Evolutionary conservation across 2,329 filamentous ascomycete genomes (phyloP).

Genomic region (Fusarium guadeloupense): DNA sequence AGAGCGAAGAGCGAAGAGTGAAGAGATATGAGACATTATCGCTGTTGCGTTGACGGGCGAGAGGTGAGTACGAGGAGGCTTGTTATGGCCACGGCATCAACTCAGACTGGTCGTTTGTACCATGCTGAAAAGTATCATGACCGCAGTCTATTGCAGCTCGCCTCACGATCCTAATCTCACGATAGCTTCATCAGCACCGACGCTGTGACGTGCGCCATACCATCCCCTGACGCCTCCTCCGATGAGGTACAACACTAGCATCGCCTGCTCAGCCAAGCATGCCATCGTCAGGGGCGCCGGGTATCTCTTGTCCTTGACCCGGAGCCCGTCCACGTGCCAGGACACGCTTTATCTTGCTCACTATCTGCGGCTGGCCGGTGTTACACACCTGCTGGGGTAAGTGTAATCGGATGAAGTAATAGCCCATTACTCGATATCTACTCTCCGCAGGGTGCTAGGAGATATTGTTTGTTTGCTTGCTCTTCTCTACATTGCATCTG

Average conservation of each 20-base stretch:
- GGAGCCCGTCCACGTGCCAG: constrained; percentile 12
- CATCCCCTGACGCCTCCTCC: not conserved
- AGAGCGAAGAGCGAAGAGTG: constrained; percentile 14
- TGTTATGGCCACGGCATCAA: not conserved
- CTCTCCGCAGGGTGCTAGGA: constrained; percentile 5
- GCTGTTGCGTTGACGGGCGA: not conserved
- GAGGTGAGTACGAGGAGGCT: not conserved
- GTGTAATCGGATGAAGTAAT: constrained; percentile 4
- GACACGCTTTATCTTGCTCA: constrained; percentile 9
- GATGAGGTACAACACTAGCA: not conserved
- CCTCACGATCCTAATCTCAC: not conserved
- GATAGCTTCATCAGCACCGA: constrained; percentile 21
- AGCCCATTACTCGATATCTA: constrained; percentile 13
- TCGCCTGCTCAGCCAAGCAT: constrained; percentile 9
- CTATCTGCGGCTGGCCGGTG: constrained; percentile 8
- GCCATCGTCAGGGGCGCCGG: not conserved
- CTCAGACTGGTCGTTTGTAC: not conserved
- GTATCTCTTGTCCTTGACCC: not conserved
- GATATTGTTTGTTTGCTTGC: not conserved
- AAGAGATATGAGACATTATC: not conserved
- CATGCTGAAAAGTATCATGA: not conserved
- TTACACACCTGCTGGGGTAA: constrained; percentile 16
- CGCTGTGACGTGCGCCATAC: constrained; percentile 6
- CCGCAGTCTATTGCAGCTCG: not conserved
- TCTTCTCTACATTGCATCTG: constrained; percentile 10